Evolutionary conservation across 768 basidiomycete genomes (phyloP), one percentile per base, ranked within the genome.

Genomic region (Rhizopogon sp.): DNA sequence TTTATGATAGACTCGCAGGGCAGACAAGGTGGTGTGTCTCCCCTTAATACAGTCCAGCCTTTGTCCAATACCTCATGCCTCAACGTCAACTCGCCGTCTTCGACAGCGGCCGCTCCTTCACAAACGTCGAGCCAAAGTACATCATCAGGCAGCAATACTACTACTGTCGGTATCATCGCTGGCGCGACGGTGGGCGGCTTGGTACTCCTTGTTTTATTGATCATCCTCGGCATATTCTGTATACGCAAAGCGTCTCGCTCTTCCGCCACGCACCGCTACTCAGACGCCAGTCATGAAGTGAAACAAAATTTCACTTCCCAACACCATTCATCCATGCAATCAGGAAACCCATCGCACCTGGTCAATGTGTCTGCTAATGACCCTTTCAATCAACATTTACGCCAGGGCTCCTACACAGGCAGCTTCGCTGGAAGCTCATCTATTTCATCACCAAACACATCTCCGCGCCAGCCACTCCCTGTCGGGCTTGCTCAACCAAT

Each of bases 11-110:
- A 85, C 58, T 65, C 78, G 11, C 56, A 59, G 44, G 78, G 79
- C 8, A 68, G 73, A 43, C 73, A 75, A 52, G 87, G 87, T 47
- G 87, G 87, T n/a, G 75, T 75, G 53, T 82, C 84, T 16, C 76
- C 81, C 58, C 56, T 81, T n/a, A 60, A 65, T 54, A 65, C 58
- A 6, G 82, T 88, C 16, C 74, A 74, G 7, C 64, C 63, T 33
- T 79, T 81, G 3, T 73, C 74, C 56, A 74, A 81, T 50, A 63
- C 56, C 35, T 37, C 35, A 11, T 37, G 87, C 61, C 64, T 88
- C 22, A 76, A 76, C 59, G 61, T 62, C 25, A 62, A 57, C 39
- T 86, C 84, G 0, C 82, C 83, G 2, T 76, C 80, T 10, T 79
- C 82, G 3, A 84, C 73, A 13, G 50, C 55, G 16, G 13, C 35